Percentiles rank a stretch among this genome's conserved stretches.
phyloP scores from a whole-genome alignment of 1,284 basidiomycete species.

The Retiboletus flavoniger region DNA sequence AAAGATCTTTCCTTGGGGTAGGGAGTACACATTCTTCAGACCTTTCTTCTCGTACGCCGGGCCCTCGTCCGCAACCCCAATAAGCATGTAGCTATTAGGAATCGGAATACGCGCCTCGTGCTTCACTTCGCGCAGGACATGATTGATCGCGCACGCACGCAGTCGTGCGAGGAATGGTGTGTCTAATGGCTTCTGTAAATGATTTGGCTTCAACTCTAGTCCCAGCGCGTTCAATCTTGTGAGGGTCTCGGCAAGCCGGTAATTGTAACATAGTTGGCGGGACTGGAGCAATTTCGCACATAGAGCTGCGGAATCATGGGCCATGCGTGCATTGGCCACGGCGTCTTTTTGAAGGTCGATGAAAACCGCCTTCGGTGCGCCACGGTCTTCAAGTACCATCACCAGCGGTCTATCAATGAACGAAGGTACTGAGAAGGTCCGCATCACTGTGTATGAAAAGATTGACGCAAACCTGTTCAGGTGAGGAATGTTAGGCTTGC shows the following conservation, averaged over 20 bases:
- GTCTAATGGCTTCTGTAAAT: conserved; percentile 40
- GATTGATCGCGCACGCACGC: conserved; percentile 55
- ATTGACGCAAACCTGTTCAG: conserved; percentile 54
- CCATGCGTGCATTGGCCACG: conserved; percentile 51
- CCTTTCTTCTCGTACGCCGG: conserved; percentile 53
- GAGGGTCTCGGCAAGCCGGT: conserved; percentile 50
- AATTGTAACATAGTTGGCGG: conserved; percentile 54
- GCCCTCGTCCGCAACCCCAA: conserved; percentile 80
- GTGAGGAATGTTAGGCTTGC: conserved; percentile 54
- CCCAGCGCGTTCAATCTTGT: conserved; percentile 48
- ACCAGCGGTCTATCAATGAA: conserved; percentile 52
- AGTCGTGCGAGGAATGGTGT: conserved; percentile 59
- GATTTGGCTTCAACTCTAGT: conserved; percentile 45
- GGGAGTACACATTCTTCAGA: conserved; percentile 49
- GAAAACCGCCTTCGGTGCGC: conserved; percentile 54
- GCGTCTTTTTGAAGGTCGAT: conserved; percentile 53
- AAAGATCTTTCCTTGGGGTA: conserved; percentile 57
- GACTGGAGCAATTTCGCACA: conserved; percentile 48
- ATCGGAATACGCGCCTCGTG: conserved; percentile 69
- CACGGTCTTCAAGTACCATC: conserved; percentile 68
- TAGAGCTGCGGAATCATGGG: conserved; percentile 50
- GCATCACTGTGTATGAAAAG: not conserved
- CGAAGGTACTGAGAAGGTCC: not conserved
- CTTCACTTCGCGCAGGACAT: conserved; percentile 69
- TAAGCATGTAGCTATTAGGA: conserved; percentile 62